These are phyloP conservation scores for Venturia pyrina DNA, from an alignment of 2,329 filamentous ascomycete species.

Conservation along the genomic window DNA sequence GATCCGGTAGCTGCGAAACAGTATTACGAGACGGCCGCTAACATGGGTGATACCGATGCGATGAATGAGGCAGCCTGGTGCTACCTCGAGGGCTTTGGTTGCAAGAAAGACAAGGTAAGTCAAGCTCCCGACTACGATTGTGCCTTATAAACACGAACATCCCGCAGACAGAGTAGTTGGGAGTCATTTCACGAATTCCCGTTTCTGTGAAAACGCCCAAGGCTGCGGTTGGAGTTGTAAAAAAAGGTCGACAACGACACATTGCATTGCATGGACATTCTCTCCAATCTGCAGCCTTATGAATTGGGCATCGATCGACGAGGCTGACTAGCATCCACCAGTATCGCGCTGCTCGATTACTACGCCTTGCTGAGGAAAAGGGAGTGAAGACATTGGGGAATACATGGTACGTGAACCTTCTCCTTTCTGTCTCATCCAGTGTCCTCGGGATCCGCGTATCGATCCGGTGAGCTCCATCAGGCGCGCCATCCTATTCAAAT, in stretches of 20 bases:
- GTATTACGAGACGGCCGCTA: slow-evolving; percentile 97
- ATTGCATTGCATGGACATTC: slow-evolving; percentile 1
- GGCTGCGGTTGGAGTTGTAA: neutral
- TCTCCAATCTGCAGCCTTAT: neutral
- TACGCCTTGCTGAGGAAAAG: slow-evolving; percentile 79
- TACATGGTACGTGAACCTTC: slow-evolving; percentile 62
- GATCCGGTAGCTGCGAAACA: slow-evolving; percentile 76
- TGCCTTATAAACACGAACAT: neutral
- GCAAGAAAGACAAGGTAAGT: slow-evolving; percentile 96
- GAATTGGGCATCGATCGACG: slow-evolving; percentile 28
- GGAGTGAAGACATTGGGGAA: slow-evolving; percentile 89
- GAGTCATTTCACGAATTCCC: neutral
- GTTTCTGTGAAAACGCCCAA: neutral
- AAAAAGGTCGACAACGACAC: neutral
- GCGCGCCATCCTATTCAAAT: slow-evolving; percentile 1
- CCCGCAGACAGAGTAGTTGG: neutral
- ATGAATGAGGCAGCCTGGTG: slow-evolving; percentile 98
- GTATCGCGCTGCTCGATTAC: slow-evolving; percentile 79
- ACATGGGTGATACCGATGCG: slow-evolving; percentile 89
- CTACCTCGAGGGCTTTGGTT: slow-evolving; percentile 92
- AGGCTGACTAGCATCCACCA: slow-evolving; percentile 27
- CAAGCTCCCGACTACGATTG: slow-evolving; percentile 6
- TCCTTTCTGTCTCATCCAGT: neutral
- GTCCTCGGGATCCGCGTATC: neutral
- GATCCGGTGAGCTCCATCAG: slow-evolving; percentile 7